Evolutionary conservation across 1,284 basidiomycete genomes (phyloP), one percentile per base, ranked within the genome.

Genomic region (Sanghuangporus sanghuang): DNA sequence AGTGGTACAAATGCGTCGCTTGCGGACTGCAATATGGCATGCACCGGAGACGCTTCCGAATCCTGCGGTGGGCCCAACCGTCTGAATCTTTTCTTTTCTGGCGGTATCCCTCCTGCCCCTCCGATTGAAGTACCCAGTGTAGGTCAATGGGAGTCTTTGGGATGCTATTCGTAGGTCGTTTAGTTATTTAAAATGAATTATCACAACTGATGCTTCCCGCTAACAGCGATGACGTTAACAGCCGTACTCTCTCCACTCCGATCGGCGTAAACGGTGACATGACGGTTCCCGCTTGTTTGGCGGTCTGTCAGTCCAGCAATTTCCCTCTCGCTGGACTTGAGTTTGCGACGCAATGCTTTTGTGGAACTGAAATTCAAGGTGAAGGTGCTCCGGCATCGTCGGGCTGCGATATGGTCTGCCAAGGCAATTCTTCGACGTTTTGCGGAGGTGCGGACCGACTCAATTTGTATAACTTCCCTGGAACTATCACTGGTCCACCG

Each of bases 1-100:
- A 66, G 66, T 23, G 67, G 57, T 18, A 59, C 61, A 1, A 64
- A 67, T 57, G 61, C 63, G 14, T 59, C 64, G 32, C 42, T 64
- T n/a, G 59, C 64, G 14, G 66, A 67, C 54, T 91, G 89, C 69
- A 84, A 81, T 70, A 81, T 80, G 76, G 72, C 82, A 3, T 91
- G 89, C 72, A 78, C 78, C 0, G 89, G 88, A 6, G 79, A 88
- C 69, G 60, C 81, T 2, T 66, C 68, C 3, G 85, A 90, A 70
- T 71, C 73, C 2, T 91, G 89, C 69, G 89, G 89, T 63, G 85
- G 83, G 2, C 72, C 78, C 1, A 73, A 79, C 71, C 80, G 79
- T n/a, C 75, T 91, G 9, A 85, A 83, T 68, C 72, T 91, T 5
- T 90, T 83, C 74, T 84, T 79, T 79, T 87, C 80, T 67, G 86